These are phyloP conservation scores for Logfia minima DNA, from an alignment of 129 eudicot species.

Conservation along the genomic window DNA sequence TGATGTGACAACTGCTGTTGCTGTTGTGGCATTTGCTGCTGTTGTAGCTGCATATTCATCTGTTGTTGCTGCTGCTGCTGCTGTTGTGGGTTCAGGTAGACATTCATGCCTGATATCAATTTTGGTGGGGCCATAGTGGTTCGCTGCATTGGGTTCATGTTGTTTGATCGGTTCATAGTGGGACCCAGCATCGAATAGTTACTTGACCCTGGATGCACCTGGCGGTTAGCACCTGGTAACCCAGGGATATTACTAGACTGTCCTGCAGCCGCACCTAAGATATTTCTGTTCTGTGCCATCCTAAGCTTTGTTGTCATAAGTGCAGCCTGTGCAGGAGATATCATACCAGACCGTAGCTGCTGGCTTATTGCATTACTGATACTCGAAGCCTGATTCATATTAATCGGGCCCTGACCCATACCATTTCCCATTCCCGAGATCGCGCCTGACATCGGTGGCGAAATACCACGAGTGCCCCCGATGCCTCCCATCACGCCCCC, in stretches of 20 bases:
- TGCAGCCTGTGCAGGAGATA: conserved; percentile 55
- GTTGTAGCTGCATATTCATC: conserved; percentile 33
- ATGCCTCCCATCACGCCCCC: conserved; percentile 76
- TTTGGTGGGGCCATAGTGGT: conserved; percentile 74
- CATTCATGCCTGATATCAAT: conserved; percentile 61
- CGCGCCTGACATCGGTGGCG: conserved; percentile 66
- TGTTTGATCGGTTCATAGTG: conserved; percentile 49
- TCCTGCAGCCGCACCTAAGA: conserved; percentile 42
- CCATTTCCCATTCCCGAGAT: conserved; percentile 55
- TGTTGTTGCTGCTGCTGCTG: conserved; percentile 63
- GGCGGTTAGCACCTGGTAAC: conserved; percentile 66
- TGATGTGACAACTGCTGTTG: conserved; percentile 36
- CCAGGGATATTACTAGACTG: conserved; percentile 52
- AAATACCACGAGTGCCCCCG: conserved; percentile 62
- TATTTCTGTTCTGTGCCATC: conserved; percentile 51
- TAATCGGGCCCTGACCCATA: conserved; percentile 58
- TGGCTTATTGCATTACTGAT: conserved; percentile 61
- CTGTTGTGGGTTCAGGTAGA: conserved; percentile 59
- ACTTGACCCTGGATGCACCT: conserved; percentile 66
- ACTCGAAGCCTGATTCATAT: conserved; percentile 59
- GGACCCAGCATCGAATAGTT: conserved; percentile 78
- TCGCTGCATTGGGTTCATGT: conserved; percentile 67
- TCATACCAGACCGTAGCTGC: conserved; percentile 52
- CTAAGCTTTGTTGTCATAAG: conserved; percentile 50
- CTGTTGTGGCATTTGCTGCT: conserved; percentile 38